Base-by-base conservation (phyloP, 805 yeast species). In the Candida pini region DNA sequence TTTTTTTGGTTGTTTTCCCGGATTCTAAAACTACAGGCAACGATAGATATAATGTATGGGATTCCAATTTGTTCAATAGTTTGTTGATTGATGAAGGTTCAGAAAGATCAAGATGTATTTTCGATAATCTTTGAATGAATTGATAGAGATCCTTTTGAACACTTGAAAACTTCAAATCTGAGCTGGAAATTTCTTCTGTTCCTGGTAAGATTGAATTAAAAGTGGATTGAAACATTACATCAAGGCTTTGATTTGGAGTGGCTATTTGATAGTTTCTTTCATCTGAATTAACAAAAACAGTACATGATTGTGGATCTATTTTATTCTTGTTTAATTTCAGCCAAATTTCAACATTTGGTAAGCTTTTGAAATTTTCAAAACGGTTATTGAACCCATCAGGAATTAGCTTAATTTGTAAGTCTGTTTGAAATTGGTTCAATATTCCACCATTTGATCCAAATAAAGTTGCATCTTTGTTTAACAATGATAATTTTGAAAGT, bases 271-370 rank as follows among this genome's bases (percentile, higher is more conserved):
- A 45, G 27, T 41, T 49, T 9, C 44, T 45, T 31, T 60, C 64
- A 31, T 36, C 35, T 34, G 59, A 60, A 35, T 47, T 47, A 22
- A 53, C 49, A 27, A 46, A 50, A 5, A 54, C 43, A 29, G 36
- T 43, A 38, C 51, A 53, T 1, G 47, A 32, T 9, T 48, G 34
- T 9, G 44, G 26, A 25, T 44, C 46, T 12, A 54, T 33, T 13
- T 37, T 35, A 16, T 44, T 40, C 13, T 47, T 48, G n/a, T 33
- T 30, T 6, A 58, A 35, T 20, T 48, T 51, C 33, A 61, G 47
- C 49, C 60, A 51, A 7, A 61, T 35, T 34, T 62, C 65, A 27
- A 58, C 37, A 28, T 51, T 48, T 9, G 64, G 64, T 24, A 46
- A 44, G 4, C 36, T 34, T 13, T 46, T 34, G 15, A 52, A 48